phyloP scores from a whole-genome alignment of 2,329 filamentous ascomycete species.

The Fusarium sacchari region DNA sequence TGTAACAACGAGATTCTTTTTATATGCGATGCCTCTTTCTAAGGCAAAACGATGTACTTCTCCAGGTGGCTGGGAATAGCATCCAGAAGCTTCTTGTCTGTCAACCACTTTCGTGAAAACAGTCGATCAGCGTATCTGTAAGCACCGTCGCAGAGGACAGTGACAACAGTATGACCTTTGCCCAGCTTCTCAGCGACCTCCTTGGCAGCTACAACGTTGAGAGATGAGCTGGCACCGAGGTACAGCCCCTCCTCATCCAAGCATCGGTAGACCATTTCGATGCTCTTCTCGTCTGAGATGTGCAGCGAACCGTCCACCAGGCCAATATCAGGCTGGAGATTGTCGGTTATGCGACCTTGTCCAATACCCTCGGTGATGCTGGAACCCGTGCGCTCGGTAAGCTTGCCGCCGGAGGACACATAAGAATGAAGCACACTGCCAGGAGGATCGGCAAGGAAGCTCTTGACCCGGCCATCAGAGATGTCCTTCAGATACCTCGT shows the following conservation, averaged over 20 bases:
- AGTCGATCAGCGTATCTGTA: conserved; percentile 95
- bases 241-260: conserved; percentile 96
- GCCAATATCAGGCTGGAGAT: conserved; percentile 84
- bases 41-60: conserved; percentile 95
- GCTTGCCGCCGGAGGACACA: conserved; percentile 83
- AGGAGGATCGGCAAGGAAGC: conserved; percentile 91
- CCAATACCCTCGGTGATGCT: conserved; percentile 98
- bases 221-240: conserved; percentile 88
- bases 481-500: conserved; percentile 90
- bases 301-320: conserved; percentile 85
- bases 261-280: conserved; percentile 97
- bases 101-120: conserved; percentile 91
- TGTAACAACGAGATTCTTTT: conserved; percentile 45
- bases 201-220: conserved; percentile 96
- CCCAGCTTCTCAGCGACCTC: conserved; percentile 93
- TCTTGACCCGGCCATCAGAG: conserved; percentile 81
- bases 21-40: conserved; percentile 45
- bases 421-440: conserved; percentile 94
- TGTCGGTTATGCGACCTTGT: conserved; percentile 96
- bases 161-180: conserved; percentile 89
- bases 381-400: conserved; percentile 82
- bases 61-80: conserved; percentile 86
- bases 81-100: conserved; percentile 82
- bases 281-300: conserved; percentile 92
- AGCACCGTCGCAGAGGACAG: conserved; percentile 94